These are phyloP conservation scores for Henckelia pumila DNA, from an alignment of 257 asterid genomes.

Conservation along the genomic window DNA sequence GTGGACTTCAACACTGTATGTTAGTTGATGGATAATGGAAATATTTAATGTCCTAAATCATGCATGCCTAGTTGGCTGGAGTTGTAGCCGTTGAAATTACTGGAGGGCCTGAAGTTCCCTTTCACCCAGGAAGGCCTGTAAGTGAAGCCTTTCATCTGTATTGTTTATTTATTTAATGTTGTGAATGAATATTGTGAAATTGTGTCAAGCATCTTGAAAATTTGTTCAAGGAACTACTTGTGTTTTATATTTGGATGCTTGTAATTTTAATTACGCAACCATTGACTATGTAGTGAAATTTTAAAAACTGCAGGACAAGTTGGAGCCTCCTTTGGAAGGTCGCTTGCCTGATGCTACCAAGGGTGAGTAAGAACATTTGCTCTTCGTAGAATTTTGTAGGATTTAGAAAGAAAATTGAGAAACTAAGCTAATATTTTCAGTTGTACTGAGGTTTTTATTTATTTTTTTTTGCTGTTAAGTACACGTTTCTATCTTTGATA, in stretches of 20 bases:
- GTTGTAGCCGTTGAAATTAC: slow-evolving; percentile 59
- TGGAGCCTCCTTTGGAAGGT: slow-evolving; percentile 54
- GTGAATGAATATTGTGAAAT: too few species aligned
- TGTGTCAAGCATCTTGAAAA: not conserved
- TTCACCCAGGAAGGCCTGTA: slow-evolving; percentile 54
- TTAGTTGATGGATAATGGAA: too few species aligned
- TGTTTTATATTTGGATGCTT: not conserved
- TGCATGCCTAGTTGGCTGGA: slow-evolving; percentile 42
- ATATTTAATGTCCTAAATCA: not conserved
- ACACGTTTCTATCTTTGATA: not conserved
- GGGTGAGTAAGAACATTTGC: slow-evolving; percentile 23
- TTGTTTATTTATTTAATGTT: not conserved
- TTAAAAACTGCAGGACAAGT: slow-evolving; percentile 38
- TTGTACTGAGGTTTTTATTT: not conserved
- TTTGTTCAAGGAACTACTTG: not conserved
- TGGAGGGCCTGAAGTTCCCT: slow-evolving; percentile 57
- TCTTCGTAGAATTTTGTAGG: not conserved
- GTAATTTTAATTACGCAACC: not conserved
- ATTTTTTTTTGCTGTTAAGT: not conserved
- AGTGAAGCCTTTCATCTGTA: slow-evolving; percentile 15
- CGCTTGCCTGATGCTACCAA: slow-evolving; percentile 54
- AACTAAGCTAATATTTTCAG: not conserved
- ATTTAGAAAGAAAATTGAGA: not conserved
- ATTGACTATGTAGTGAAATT: not conserved
- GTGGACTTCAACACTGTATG: not conserved